These are phyloP conservation scores for Linanthus parryae DNA, from an alignment of 148 eudicot genomes.

Conservation along the genomic window DNA sequence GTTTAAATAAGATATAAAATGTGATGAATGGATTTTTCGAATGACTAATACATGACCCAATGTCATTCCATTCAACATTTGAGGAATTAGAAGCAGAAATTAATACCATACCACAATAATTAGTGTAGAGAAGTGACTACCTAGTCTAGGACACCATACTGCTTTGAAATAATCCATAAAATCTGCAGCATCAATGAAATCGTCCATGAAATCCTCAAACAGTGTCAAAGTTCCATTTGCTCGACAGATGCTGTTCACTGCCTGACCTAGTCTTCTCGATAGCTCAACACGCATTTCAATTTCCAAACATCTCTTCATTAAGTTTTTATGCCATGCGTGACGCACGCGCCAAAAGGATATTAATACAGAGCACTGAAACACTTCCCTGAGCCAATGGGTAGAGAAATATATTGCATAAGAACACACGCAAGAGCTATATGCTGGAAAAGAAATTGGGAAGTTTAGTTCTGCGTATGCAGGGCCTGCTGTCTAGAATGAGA, in stretches of 20 bases:
- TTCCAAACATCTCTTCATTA: conserved; percentile 63
- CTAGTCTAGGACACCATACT: conserved; percentile 82
- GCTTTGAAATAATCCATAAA: conserved; percentile 89
- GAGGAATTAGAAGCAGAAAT: too few species aligned
- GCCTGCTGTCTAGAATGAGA: too few species aligned
- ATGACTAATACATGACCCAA: too few species aligned
- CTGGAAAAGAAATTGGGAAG: not conserved
- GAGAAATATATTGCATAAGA: not conserved
- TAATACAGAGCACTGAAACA: conserved; percentile 83
- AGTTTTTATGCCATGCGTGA: conserved; percentile 90
- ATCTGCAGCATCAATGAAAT: conserved; percentile 46
- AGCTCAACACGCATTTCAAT: conserved; percentile 47
- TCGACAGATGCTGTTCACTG: conserved; percentile 48
- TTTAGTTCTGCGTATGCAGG: conserved; percentile 2
- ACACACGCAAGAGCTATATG: conserved; percentile 6
- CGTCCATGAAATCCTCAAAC: conserved; percentile 56
- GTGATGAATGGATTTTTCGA: too few species aligned
- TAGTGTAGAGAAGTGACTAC: conserved; percentile 26
- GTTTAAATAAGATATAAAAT: too few species aligned
- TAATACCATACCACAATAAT: too few species aligned
- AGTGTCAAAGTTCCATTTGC: conserved; percentile 37
- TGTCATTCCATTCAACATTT: too few species aligned
- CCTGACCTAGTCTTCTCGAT: conserved; percentile 52
- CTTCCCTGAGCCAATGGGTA: conserved; percentile 54
- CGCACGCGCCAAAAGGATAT: conserved; percentile 92